phyloP scores from a whole-genome alignment of 2,329 filamentous ascomycete genomes.

The Volutella citrinella region DNA sequence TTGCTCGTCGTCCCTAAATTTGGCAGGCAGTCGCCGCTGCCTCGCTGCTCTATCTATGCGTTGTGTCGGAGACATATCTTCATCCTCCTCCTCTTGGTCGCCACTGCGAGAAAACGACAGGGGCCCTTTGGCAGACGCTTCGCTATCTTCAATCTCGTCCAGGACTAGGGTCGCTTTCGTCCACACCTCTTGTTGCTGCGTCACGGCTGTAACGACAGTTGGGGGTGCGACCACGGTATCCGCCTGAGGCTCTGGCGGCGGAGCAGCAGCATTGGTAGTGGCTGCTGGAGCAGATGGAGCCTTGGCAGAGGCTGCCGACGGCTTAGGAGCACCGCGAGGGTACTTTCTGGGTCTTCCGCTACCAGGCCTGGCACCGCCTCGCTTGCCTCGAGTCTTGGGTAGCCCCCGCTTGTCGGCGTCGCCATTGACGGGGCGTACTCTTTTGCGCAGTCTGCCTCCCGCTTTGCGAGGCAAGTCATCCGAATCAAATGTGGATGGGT shows the following conservation, averaged over 20 bases:
- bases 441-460: conserved; percentile 25
- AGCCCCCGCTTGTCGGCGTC: conserved; percentile 17
- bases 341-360: conserved; percentile 40
- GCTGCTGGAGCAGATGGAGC: conserved; percentile 6
- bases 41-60: conserved; percentile 25
- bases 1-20: conserved; percentile 33
- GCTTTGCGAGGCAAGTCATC: conserved; percentile 19
- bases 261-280: conserved; percentile 9
- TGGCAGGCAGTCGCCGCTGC: conserved; percentile 33
- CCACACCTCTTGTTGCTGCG: conserved; percentile 4
- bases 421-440: conserved; percentile 12
- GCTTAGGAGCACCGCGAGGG: conserved; percentile 24
- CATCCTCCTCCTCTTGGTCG: conserved; percentile 26
- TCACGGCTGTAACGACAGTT: neutral
- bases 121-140: conserved; percentile 22
- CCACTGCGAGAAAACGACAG: conserved; percentile 11
- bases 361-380: conserved; percentile 36
- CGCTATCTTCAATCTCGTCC: conserved; percentile 30
- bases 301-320: too few relatives aligned
- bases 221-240: neutral
- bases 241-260: neutral
- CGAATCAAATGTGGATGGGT: conserved; percentile 21
- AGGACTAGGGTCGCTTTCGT: conserved; percentile 12
- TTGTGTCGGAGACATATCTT: conserved; percentile 28
- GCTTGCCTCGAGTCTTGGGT: conserved; percentile 32